phyloP scores from a whole-genome alignment of 202 grass and related monocot genomes.

The Carex sylvatica region DNA sequence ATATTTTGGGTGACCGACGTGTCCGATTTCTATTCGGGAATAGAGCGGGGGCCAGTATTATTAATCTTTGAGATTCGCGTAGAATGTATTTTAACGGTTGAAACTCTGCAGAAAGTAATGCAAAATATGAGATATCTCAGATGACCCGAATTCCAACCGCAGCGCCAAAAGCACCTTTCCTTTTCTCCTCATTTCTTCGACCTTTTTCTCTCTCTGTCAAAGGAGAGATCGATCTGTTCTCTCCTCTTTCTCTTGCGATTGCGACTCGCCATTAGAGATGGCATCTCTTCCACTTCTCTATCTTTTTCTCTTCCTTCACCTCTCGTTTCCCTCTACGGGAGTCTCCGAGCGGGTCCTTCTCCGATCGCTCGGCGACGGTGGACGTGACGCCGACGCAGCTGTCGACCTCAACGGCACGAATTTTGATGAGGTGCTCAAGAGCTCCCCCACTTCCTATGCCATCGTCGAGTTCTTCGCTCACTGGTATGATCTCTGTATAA shows the following conservation, averaged over 20 bases:
- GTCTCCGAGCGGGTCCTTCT: constrained; percentile 30
- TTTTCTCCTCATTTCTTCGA: not conserved
- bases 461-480: constrained; percentile 98
- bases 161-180: not conserved
- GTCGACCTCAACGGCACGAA: constrained; percentile 78
- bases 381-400: constrained; percentile 36
- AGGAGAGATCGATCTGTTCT: constrained; percentile 7
- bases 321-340: constrained; percentile 7
- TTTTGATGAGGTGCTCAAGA: constrained; percentile 60
- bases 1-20: too few relatives aligned
- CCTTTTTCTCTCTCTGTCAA: not conserved
- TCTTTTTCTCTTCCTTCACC: constrained; percentile 20
- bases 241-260: not conserved
- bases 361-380: constrained; percentile 43
- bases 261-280: not conserved
- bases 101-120: too few relatives aligned
- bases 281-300: constrained; percentile 5
- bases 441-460: constrained; percentile 55
- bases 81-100: too few relatives aligned
- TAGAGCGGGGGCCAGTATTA: too few relatives aligned
- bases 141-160: not conserved
- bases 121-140: too few relatives aligned
- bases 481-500: constrained; percentile 35
- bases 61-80: too few relatives aligned
- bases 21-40: too few relatives aligned